Conservation (phyloP, 768 basidiomycete species). For the Saitozyma podzolica region DNA sequence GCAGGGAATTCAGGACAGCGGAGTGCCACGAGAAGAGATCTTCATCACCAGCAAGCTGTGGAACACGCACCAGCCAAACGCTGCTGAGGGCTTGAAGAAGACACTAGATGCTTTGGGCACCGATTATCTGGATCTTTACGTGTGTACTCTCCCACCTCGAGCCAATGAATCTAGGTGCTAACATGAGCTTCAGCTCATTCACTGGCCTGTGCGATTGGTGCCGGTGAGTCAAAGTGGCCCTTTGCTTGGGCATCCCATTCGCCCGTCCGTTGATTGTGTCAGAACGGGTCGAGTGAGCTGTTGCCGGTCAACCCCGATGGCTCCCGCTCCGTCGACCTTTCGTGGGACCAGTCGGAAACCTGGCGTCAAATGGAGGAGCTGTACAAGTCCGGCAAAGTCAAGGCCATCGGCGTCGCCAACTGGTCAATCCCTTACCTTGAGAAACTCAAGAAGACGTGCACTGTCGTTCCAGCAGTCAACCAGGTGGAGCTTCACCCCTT, state of each 20-base stretch:
- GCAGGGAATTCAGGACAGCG: slow-evolving; percentile 38
- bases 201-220: slow-evolving; percentile 35
- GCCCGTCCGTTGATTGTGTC: neutral
- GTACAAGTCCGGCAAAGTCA: slow-evolving; percentile 69
- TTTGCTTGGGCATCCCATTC: neutral
- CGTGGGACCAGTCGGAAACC: slow-evolving; percentile 33
- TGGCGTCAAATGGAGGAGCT: slow-evolving; percentile 40
- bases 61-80: slow-evolving; percentile 51
- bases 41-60: slow-evolving; percentile 35
- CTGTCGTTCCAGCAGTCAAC: slow-evolving; percentile 72
- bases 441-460: slow-evolving; percentile 68
- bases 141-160: slow-evolving; percentile 56
- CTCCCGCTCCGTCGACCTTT: slow-evolving; percentile 21
- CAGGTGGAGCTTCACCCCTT: slow-evolving; percentile 78
- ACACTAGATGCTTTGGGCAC: slow-evolving; percentile 71
- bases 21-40: slow-evolving; percentile 31
- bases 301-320: slow-evolving; percentile 31
- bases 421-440: slow-evolving; percentile 66
- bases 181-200: slow-evolving; percentile 49
- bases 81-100: slow-evolving; percentile 73
- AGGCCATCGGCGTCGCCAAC: slow-evolving; percentile 84
- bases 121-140: slow-evolving; percentile 77
- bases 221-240: slow-evolving; percentile 19
- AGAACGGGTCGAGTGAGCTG: slow-evolving; percentile 16
- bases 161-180: no score